Base-by-base conservation (phyloP, 2,329 filamentous ascomycete genomes). In the Monosporascus sp. region DNA sequence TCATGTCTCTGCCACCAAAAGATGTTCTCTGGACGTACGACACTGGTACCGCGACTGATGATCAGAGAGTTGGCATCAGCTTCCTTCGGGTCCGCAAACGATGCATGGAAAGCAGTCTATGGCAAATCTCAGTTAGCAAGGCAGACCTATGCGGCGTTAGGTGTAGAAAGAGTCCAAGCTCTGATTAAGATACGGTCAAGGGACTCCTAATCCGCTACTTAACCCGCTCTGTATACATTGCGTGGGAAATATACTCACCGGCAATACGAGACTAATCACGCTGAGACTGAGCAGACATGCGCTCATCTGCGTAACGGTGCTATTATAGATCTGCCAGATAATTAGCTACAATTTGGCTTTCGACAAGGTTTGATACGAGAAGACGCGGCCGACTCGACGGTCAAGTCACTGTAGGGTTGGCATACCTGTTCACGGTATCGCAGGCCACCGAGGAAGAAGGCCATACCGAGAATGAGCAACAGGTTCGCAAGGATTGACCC, bases 261-360 rank as follows among this genome's bases (percentile, higher is more conserved):
- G 91, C 14, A 97, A 73, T 25, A 96, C 80, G 22, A 96, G 77
- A 75, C 91, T 96, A 72, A 90, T 92, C 55, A 96, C 92, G 65
- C 89, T 92, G 70, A 96, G 72, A 75, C 90, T 95, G 61, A 97
- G 81, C 62, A 97, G 78, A 73, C 90, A 96, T 49, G 92, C 92
- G 68, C 90, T 96, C 90, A 96, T 96, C 69, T 97, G 91, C 1
- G 91, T 96, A 54, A 96, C 90, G 22, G 90, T 96, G 72, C 85
- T 94, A 73, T 96, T 97, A 74, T 96, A 97, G 57, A 97, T 86
- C 82, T 88, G 51, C 22, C 35, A 49, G 25, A 5, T 4, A 18
- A 20, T 41, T 18, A 41, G 38, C 17, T 9, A 41, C 38, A 6
- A 18, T 41, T 20, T 7, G 1, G 31, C 31, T 11, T 14, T 35